Conservation (phyloP, 169 alveolate genomes). For the Eimeria tenella region DNA sequence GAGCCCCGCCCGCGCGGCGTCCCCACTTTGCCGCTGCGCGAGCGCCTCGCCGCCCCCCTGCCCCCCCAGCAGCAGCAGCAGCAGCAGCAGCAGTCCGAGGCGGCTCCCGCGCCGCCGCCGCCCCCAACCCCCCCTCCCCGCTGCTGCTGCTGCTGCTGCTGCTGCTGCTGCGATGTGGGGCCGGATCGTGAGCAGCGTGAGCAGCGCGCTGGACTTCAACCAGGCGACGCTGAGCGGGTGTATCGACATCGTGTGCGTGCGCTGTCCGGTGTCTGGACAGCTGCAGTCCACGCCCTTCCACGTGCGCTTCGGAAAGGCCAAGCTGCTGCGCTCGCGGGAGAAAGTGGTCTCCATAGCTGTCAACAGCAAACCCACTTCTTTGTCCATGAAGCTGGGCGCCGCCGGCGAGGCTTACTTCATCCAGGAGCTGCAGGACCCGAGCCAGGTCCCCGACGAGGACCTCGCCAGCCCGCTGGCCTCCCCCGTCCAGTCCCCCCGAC, state of each 20-base stretch:
- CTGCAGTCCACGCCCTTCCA: conserved; percentile 96
- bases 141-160: conserved; percentile 10
- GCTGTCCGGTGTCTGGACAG: conserved; percentile 87
- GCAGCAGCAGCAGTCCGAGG: background rate
- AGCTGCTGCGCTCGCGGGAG: conserved; percentile 94
- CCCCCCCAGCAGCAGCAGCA: background rate
- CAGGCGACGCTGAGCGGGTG: conserved; percentile 96
- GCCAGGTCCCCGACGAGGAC: conserved; percentile 53
- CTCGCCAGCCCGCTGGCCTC: conserved; percentile 75
- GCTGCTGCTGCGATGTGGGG: conserved; percentile 90
- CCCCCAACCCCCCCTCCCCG: background rate
- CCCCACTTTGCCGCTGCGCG: too few relatives aligned
- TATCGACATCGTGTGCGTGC: conserved; percentile 94
- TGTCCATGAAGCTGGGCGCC: conserved; percentile 96
- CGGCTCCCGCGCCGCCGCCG: background rate
- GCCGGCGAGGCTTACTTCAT: conserved; percentile 98
- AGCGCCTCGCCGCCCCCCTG: too few relatives aligned
- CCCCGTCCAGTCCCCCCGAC: conserved; percentile 70
- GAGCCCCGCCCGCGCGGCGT: too few relatives aligned
- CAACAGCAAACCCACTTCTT: conserved; percentile 92
- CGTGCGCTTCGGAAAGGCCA: conserved; percentile 97
- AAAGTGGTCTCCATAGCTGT: conserved; percentile 93
- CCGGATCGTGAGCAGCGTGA: conserved; percentile 93
- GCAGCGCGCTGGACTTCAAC: conserved; percentile 93
- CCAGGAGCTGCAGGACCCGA: conserved; percentile 86